Conservation (phyloP, 2,329 filamentous ascomycete species). For the Volutella citrinella region DNA sequence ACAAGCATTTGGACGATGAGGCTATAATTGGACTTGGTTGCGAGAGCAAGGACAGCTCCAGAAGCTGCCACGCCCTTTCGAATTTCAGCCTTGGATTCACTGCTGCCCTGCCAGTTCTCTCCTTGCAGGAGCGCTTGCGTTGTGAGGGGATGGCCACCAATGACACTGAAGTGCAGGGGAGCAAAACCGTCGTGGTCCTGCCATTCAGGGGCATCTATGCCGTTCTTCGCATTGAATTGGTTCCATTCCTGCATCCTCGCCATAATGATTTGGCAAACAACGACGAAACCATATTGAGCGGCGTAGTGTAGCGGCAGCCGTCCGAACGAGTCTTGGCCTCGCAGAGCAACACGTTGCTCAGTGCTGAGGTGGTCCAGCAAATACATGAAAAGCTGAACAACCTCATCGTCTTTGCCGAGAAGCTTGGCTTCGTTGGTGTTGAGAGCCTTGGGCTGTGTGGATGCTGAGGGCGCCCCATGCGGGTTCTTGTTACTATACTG, state of each 20-base stretch:
- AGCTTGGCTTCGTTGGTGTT: conserved; percentile 66
- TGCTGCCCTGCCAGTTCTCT: conserved; percentile 70
- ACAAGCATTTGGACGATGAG: conserved; percentile 85
- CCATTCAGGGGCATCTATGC: conserved; percentile 85
- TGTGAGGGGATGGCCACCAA: conserved; percentile 84
- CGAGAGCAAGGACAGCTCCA: conserved; percentile 81
- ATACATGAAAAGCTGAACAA: conserved; percentile 63
- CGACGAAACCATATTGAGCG: conserved; percentile 88
- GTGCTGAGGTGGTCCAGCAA: conserved; percentile 66
- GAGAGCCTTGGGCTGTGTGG: conserved; percentile 55
- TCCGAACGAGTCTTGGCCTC: conserved; percentile 72
- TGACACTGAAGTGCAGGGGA: conserved; percentile 86
- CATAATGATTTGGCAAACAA: conserved; percentile 86
- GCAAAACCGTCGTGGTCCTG: conserved; percentile 91
- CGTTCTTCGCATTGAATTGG: conserved; percentile 78
- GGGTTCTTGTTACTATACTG: conserved; percentile 70
- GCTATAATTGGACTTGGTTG: conserved; percentile 82
- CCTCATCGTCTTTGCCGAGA: conserved; percentile 67
- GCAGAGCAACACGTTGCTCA: conserved; percentile 65
- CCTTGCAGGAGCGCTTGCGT: conserved; percentile 77
- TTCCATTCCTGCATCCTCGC: conserved; percentile 85
- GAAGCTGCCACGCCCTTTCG: conserved; percentile 75
- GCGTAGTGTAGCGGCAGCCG: conserved; percentile 89
- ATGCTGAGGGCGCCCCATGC: conserved; percentile 71
- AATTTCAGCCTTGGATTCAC: conserved; percentile 59